Conservation (phyloP, 768 basidiomycete species). For the Exidia glandulosa region DNA sequence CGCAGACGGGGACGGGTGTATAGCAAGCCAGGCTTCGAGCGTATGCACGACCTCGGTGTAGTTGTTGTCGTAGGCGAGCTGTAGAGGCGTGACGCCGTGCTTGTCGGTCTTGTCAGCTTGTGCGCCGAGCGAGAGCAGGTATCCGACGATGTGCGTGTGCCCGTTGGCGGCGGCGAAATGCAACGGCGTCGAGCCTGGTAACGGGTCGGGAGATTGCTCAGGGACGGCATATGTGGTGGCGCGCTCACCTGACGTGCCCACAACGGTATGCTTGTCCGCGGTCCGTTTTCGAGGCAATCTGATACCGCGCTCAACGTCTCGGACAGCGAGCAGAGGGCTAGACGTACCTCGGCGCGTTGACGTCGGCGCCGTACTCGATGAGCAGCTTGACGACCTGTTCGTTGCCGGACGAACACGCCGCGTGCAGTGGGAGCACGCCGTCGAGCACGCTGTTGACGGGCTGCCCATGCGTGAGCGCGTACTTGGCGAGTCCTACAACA, state of each 20-base stretch:
- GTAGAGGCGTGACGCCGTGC: slow-evolving; percentile 80
- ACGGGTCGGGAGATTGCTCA: not conserved
- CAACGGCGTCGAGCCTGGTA: slow-evolving; percentile 72
- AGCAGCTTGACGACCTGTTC: slow-evolving; percentile 79
- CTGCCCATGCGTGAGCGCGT: slow-evolving; percentile 87
- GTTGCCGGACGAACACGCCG: slow-evolving; percentile 84
- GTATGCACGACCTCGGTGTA: slow-evolving; percentile 69
- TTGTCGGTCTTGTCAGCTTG: slow-evolving; percentile 77
- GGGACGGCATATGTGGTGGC: not conserved
- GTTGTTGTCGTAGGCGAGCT: slow-evolving; percentile 69
- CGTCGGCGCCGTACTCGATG: slow-evolving; percentile 93
- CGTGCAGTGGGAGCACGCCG: slow-evolving; percentile 94
- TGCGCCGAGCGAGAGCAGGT: slow-evolving; percentile 79
- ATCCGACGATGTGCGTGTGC: slow-evolving; percentile 62
- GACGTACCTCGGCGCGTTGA: slow-evolving; percentile 81
- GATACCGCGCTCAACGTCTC: slow-evolving; percentile 3
- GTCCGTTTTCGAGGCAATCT: slow-evolving; percentile 70
- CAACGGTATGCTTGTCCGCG: slow-evolving; percentile 37
- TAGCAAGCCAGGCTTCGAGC: slow-evolving; percentile 52
- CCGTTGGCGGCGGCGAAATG: slow-evolving; percentile 97
- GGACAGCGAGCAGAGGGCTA: not conserved
- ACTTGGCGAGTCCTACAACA: slow-evolving; percentile 60
- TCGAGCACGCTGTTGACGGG: slow-evolving; percentile 94
- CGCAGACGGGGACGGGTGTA: slow-evolving; percentile 16
- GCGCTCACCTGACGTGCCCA: not conserved